These are phyloP conservation scores for Sisymbrium altissimum DNA, from an alignment of 345 rosid genomes.

Conservation along the genomic window DNA sequence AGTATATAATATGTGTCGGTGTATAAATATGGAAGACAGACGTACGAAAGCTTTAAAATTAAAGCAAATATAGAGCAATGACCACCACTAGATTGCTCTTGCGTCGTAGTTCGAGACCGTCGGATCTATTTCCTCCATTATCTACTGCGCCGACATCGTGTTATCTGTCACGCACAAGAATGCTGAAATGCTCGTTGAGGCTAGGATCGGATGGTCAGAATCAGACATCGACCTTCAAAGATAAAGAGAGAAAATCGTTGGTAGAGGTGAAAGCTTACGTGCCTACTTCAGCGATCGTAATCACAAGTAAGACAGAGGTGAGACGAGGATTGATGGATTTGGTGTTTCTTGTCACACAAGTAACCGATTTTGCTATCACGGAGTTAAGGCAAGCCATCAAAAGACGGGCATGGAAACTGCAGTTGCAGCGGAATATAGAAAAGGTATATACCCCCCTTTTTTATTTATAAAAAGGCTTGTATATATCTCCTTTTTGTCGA, in stretches of 20 bases:
- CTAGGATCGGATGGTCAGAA: slow-evolving; percentile 13
- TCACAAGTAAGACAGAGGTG: slow-evolving; percentile 16
- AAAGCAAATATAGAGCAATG: slow-evolving; percentile 8
- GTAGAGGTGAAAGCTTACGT: slow-evolving; percentile 15
- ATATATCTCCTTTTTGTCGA: not conserved
- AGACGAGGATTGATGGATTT: slow-evolving; percentile 24
- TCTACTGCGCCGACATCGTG: not conserved
- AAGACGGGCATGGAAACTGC: slow-evolving; percentile 29
- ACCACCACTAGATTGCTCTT: slow-evolving; percentile 12
- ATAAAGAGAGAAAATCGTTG: slow-evolving; percentile 30
- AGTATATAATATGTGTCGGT: not conserved
- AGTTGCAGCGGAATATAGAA: slow-evolving; percentile 45
- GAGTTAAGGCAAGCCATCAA: slow-evolving; percentile 24
- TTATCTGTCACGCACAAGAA: not conserved
- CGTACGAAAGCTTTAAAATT: not conserved
- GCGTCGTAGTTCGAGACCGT: not conserved
- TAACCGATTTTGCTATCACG: slow-evolving; percentile 26
- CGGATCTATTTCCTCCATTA: not conserved
- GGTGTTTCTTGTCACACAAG: slow-evolving; percentile 22
- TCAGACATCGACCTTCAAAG: not conserved
- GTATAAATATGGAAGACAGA: not conserved
- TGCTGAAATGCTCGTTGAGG: slow-evolving; percentile 7
- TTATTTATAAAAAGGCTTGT: too few species aligned
- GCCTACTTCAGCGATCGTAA: not conserved
- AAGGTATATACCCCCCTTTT: too few species aligned